These are phyloP conservation scores for Aspergillus clavatus DNA, from an alignment of 2,329 filamentous ascomycete species.

Conservation along the genomic window DNA sequence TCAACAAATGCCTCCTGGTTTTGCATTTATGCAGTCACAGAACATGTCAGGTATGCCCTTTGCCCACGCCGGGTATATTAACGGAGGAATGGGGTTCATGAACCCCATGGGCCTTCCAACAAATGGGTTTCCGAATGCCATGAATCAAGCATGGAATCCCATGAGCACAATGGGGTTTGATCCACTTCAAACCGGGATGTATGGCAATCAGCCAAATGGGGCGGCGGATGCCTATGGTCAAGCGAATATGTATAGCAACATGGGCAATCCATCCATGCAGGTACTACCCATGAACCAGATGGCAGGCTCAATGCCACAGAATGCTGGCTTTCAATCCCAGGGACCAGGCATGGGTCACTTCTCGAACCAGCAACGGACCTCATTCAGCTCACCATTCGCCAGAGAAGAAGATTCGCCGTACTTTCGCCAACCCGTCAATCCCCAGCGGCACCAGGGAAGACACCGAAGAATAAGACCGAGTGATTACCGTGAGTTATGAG, in stretches of 20 bases:
- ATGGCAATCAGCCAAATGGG: slow-evolving; percentile 28
- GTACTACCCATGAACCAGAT: slow-evolving; percentile 36
- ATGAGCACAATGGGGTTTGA: slow-evolving; percentile 44
- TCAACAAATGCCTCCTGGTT: slow-evolving; percentile 34
- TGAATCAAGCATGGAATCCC: slow-evolving; percentile 38
- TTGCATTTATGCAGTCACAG: slow-evolving; percentile 29
- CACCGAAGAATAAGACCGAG: slow-evolving; percentile 76
- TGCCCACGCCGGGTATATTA: slow-evolving; percentile 29
- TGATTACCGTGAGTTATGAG: slow-evolving; percentile 81
- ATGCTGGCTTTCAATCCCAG: slow-evolving; percentile 29
- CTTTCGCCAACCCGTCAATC: slow-evolving; percentile 93
- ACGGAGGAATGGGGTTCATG: slow-evolving; percentile 33
- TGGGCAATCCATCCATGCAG: slow-evolving; percentile 29
- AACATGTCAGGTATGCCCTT: slow-evolving; percentile 32
- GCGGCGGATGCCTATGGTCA: slow-evolving; percentile 29
- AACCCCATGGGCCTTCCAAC: slow-evolving; percentile 38
- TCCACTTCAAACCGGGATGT: slow-evolving; percentile 33
- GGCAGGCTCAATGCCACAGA: slow-evolving; percentile 25
- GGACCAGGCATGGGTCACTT: slow-evolving; percentile 41
- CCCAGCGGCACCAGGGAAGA: slow-evolving; percentile 79
- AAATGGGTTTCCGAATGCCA: slow-evolving; percentile 29
- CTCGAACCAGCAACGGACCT: slow-evolving; percentile 55
- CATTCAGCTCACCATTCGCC: slow-evolving; percentile 50
- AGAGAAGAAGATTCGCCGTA: slow-evolving; percentile 83
- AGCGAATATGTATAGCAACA: slow-evolving; percentile 34